Percentiles rank a stretch among this genome's conserved stretches.
phyloP scores from a whole-genome alignment of 495 filamentous ascomycete species.

The Xylaria palmicola region DNA sequence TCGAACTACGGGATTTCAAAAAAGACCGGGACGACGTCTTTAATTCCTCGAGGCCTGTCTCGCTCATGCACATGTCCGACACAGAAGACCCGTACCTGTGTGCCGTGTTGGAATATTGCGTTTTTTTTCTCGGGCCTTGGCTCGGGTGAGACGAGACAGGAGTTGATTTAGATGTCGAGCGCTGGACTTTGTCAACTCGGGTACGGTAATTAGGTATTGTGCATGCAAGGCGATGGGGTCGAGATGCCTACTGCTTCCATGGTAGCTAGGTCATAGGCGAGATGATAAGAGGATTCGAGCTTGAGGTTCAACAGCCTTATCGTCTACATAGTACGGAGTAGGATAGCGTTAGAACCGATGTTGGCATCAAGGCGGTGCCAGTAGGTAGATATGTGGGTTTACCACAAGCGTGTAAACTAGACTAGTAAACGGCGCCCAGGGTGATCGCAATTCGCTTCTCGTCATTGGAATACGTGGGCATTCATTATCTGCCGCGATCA shows the following conservation, averaged over 20 bases:
- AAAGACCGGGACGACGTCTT: neutral
- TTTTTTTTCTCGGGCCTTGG: neutral
- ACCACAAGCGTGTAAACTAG: too few species aligned
- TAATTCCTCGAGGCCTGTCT: slow-evolving; percentile 4
- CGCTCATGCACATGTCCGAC: neutral
- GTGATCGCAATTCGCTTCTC: neutral
- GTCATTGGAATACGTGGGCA: too few species aligned
- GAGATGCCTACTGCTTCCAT: neutral
- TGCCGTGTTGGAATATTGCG: neutral
- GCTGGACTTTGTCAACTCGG: neutral
- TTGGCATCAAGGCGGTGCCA: too few species aligned
- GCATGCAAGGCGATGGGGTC: neutral
- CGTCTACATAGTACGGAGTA: too few species aligned
- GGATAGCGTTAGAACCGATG: too few species aligned
- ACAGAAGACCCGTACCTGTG: neutral
- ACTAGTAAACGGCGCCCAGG: neutral
- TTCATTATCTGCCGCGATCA: neutral
- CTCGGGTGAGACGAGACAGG: neutral
- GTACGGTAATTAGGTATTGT: neutral
- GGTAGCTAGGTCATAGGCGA: too few species aligned
- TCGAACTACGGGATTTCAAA: neutral
- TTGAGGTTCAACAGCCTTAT: too few species aligned
- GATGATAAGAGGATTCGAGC: too few species aligned
- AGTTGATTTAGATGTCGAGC: neutral
- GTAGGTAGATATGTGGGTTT: too few species aligned